Conservation (phyloP, 163 green algal genomes). For the Chloromonas sp. region DNA sequence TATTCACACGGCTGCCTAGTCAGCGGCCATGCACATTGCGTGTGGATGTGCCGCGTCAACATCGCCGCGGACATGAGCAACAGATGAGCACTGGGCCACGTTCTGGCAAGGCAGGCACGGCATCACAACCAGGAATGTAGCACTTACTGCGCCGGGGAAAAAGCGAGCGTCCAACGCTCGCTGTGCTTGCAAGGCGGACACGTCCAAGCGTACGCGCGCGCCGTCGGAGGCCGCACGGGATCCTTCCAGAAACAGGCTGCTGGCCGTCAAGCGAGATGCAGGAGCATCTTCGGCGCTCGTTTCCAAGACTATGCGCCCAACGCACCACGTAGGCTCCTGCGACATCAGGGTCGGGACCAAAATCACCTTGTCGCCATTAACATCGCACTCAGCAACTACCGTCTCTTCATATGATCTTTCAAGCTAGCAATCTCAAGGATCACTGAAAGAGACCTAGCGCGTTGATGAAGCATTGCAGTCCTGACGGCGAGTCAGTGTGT, state of each 20-base stretch:
- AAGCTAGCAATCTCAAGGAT: background rate
- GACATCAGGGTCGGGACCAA: slow-evolving; percentile 1
- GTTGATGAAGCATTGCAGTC: background rate
- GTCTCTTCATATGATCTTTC: background rate
- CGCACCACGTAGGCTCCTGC: slow-evolving; percentile 56
- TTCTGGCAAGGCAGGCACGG: background rate
- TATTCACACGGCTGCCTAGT: background rate
- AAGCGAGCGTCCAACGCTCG: slow-evolving; percentile 34
- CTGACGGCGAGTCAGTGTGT: background rate
- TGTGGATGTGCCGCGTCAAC: background rate
- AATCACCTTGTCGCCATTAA: background rate
- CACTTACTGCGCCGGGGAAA: slow-evolving; percentile 64
- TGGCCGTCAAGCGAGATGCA: slow-evolving; percentile 1
- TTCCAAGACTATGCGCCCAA: slow-evolving; percentile 60
- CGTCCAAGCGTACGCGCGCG: slow-evolving; percentile 55
- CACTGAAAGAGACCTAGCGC: slow-evolving; percentile 2
- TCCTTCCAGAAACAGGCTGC: slow-evolving; percentile 66
- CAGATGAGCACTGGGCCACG: background rate
- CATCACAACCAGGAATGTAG: background rate
- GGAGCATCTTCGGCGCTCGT: slow-evolving; percentile 46
- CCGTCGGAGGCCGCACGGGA: slow-evolving; percentile 45
- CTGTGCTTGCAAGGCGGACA: slow-evolving; percentile 32
- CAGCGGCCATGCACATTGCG: background rate
- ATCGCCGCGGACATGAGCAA: background rate
- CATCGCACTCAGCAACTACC: background rate